A percentile compares a stretch with the other conserved stretches of the same genome.
These are phyloP conservation scores for Hyaloperonospora brassicae DNA, from an alignment of 352 stramenopile genomes.

Conservation along the genomic window DNA sequence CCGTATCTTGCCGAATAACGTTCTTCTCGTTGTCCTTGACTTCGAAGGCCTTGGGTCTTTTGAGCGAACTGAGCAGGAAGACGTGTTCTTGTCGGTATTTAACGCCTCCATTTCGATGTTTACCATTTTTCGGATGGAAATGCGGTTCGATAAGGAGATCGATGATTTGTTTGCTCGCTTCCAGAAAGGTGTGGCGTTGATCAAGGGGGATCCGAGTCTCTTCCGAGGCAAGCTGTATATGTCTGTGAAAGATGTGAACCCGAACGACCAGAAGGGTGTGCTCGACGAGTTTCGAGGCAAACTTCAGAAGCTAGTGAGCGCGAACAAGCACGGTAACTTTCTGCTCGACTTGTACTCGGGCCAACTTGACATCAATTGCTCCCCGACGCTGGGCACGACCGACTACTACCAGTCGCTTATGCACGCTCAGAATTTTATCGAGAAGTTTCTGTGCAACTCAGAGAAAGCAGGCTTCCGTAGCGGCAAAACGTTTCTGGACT, in stretches of 20 bases:
- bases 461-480: conserved; percentile 29
- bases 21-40: conserved; percentile 65
- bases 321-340: conserved; percentile 58
- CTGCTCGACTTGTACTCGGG: conserved; percentile 55
- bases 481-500: conserved; percentile 59
- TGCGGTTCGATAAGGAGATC: conserved; percentile 67
- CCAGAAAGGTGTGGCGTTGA: conserved; percentile 53
- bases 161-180: conserved; percentile 59
- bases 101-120: conserved; percentile 66
- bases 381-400: conserved; percentile 49
- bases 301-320: conserved; percentile 36
- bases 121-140: conserved; percentile 70
- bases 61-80: conserved; percentile 64
- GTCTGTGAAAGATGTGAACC: conserved; percentile 76
- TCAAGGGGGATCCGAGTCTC: conserved; percentile 48
- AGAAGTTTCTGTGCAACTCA: conserved; percentile 9
- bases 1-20: conserved; percentile 22
- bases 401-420: conserved; percentile 52
- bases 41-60: conserved; percentile 74
- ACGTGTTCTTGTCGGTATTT: conserved; percentile 64
- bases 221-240: conserved; percentile 67
- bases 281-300: conserved; percentile 50
- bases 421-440: conserved; percentile 31
- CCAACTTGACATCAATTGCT: conserved; percentile 63
- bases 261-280: conserved; percentile 49